Evolutionary conservation across 2,329 filamentous ascomycete genomes (phyloP), one percentile per base, ranked within the genome.

Genomic region (Penicillium hesseltinei): DNA sequence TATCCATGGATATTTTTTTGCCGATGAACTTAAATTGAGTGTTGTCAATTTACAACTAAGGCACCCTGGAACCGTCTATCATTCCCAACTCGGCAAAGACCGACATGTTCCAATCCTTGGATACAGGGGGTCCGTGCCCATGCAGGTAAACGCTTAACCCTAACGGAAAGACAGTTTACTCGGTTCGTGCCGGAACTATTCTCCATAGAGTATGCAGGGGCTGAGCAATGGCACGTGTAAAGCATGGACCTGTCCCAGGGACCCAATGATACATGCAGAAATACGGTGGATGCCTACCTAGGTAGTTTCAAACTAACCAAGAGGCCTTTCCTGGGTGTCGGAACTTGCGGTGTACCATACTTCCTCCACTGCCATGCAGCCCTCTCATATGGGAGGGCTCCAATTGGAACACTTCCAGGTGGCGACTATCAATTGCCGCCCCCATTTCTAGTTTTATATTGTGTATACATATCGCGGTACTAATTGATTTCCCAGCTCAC

Each of bases 101-200:
- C 21, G 10, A 21, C 19, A 23, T 21, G 7, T 23, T 23, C 27
- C 17, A 27, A 38, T 23, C 21, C 23, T 19, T 42, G 39, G 19
- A 25, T 33, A n/a, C 19, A 13, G 11, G 27, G 27, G 38, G 23
- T 9, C 38, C 19, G 19, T 40, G 40, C 38, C 7, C 19, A 23
- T 48, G 51, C 51, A 54, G 51, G 27, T 48, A 21, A 39, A 48
- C 51, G 51, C 35, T 49, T 50, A 51, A 51, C 52, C 45, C 46
- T 49, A 54, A 53, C 35, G 23, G 31, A 33, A 35, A 25, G 39
- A n/a, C 25, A 42, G 36, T 43, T 35, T 35, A 11, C 38, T 51
- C 51, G 51, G 52, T 54, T 54, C 52, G 44, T 54, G 36, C 52
- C 52, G 52, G 52, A 51, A 55, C 23, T 44, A 51, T 43, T 43